Evolutionary conservation across 192 early-diverging fungal species (phyloP).

Genomic region (Linnemannia schmuckeri): DNA sequence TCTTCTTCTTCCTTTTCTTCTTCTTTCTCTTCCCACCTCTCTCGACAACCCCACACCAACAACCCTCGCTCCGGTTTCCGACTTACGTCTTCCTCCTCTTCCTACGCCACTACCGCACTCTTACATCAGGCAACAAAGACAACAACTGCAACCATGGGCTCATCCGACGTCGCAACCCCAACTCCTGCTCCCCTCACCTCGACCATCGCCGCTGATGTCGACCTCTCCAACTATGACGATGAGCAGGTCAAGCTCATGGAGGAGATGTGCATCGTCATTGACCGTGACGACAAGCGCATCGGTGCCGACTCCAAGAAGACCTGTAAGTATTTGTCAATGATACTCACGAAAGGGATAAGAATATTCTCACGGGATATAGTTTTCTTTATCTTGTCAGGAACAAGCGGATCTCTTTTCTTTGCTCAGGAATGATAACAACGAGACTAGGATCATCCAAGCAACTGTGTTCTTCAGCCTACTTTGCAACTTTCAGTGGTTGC

Average conservation of each 20-base stretch:
- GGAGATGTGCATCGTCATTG: constrained; percentile 97
- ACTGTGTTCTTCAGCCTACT: too few relatives aligned
- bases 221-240: constrained; percentile 76
- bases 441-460: too few relatives aligned
- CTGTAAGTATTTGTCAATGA: constrained; percentile 67
- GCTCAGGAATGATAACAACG: too few relatives aligned
- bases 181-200: constrained; percentile 29
- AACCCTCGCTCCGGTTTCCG: neutral
- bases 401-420: too few relatives aligned
- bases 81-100: neutral
- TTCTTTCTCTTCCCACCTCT: neutral
- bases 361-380: neutral
- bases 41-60: neutral
- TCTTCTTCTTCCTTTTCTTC: constrained; percentile 1
- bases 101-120: neutral
- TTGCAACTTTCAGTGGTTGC: neutral
- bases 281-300: constrained; percentile 87
- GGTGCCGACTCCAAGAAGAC: constrained; percentile 92
- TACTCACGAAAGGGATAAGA: neutral
- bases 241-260: constrained; percentile 95
- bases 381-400: neutral
- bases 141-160: constrained; percentile 31
- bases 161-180: constrained; percentile 32
- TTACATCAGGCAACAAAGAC: neutral
- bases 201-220: constrained; percentile 64